Conservation (phyloP, 495 filamentous ascomycete species). For the Bryoglossum gracile region DNA sequence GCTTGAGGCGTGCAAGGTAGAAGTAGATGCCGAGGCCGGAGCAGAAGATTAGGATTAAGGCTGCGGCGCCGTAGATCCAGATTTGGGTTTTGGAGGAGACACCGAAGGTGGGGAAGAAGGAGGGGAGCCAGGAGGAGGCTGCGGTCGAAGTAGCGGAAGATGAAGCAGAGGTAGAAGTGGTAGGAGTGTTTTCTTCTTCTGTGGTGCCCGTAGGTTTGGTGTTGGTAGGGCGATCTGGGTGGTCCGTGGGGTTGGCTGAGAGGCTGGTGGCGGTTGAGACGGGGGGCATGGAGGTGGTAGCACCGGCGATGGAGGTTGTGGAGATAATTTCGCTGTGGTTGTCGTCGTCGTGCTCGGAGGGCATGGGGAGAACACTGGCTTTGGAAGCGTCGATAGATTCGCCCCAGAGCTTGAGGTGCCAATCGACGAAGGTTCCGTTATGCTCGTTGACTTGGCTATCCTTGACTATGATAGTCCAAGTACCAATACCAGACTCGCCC, state of each 20-base stretch:
- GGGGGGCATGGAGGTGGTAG: conserved; percentile 39
- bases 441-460: conserved; percentile 73
- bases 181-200: conserved; percentile 40
- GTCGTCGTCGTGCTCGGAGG: conserved; percentile 72
- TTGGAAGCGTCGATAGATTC: conserved; percentile 68
- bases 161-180: conserved; percentile 29
- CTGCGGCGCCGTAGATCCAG: conserved; percentile 89
- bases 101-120: conserved; percentile 93
- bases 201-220: conserved; percentile 36
- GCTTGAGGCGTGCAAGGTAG: conserved; percentile 67
- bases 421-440: conserved; percentile 76
- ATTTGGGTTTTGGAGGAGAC: conserved; percentile 80
- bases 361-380: conserved; percentile 70
- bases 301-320: conserved; percentile 31
- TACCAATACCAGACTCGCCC: conserved; percentile 83
- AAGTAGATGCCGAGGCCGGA: conserved; percentile 71
- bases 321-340: conserved; percentile 50
- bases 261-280: conserved; percentile 45
- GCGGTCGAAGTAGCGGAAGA: conserved; percentile 35
- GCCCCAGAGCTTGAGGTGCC: conserved; percentile 93
- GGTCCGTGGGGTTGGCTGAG: conserved; percentile 54
- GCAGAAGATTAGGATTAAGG: conserved; percentile 81
- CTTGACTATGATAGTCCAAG: conserved; percentile 86
- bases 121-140: conserved; percentile 65
- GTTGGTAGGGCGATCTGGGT: conserved; percentile 68